Evolutionary conservation across 768 basidiomycete genomes (phyloP).

Genomic region (Boletus patriciae): DNA sequence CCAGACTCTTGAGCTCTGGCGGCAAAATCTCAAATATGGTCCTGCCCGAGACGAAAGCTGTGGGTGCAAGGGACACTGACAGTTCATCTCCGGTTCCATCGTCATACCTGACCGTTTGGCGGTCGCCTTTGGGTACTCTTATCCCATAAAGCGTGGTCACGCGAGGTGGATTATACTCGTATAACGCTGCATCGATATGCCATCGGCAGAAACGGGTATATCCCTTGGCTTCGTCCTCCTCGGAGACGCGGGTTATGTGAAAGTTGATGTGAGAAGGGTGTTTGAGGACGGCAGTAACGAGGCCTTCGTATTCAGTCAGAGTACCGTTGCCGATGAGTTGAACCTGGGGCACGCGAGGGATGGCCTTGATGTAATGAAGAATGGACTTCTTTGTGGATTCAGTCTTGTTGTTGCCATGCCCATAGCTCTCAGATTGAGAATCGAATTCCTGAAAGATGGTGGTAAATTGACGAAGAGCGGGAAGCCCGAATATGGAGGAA

Average conservation of each 20-base stretch:
- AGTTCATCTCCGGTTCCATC: constrained; percentile 86
- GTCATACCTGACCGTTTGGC: constrained; percentile 71
- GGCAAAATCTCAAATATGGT: constrained; percentile 88
- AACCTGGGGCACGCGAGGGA: constrained; percentile 59
- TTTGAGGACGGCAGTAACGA: constrained; percentile 75
- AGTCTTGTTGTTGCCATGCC: constrained; percentile 32
- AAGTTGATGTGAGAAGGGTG: constrained; percentile 85
- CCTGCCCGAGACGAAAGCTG: constrained; percentile 76
- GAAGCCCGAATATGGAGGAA: too few relatives aligned
- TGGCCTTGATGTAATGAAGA: constrained; percentile 86
- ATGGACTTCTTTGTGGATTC: constrained; percentile 71
- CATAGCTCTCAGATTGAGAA: too few relatives aligned
- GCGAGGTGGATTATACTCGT: constrained; percentile 45
- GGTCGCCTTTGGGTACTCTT: constrained; percentile 2
- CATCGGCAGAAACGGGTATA: constrained; percentile 82
- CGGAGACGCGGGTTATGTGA: constrained; percentile 74
- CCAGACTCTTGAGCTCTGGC: constrained; percentile 37
- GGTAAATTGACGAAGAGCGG: too few relatives aligned
- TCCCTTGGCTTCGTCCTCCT: constrained; percentile 35
- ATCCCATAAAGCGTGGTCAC: too few relatives aligned
- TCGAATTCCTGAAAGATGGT: too few relatives aligned
- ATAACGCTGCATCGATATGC: constrained; percentile 89
- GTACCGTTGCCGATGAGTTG: constrained; percentile 62
- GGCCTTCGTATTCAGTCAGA: constrained; percentile 77
- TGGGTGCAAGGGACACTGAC: constrained; percentile 79